A percentile compares a stretch with the other conserved stretches of the same genome.
These are phyloP conservation scores for Suillus weaverae DNA, from an alignment of 768 basidiomycete species.

Conservation along the genomic window DNA sequence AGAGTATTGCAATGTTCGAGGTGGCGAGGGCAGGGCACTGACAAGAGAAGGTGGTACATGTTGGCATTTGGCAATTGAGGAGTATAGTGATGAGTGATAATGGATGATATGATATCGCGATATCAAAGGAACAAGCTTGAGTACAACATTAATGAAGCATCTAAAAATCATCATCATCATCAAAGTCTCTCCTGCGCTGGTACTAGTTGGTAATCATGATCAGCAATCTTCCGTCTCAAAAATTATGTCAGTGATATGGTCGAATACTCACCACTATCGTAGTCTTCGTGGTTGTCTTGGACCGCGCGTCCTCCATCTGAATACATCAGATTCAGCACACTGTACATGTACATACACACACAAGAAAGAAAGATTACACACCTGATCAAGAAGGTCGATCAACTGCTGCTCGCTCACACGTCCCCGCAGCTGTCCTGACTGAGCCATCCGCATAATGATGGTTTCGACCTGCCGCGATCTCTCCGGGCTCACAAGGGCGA, in stretches of 20 bases:
- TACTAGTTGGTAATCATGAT: conserved; percentile 38
- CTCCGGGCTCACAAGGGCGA: conserved; percentile 82
- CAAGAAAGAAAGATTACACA: conserved; percentile 27
- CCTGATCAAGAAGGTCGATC: conserved; percentile 86
- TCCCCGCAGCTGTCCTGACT: conserved; percentile 76
- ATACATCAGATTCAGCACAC: background rate
- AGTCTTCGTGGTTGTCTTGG: conserved; percentile 49
- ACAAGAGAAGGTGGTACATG: background rate
- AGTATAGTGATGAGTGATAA: background rate
- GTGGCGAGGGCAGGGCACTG: background rate
- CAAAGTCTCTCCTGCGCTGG: conserved; percentile 64
- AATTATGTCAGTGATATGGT: background rate
- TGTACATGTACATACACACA: background rate
- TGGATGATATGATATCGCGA: background rate
- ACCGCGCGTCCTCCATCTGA: conserved; percentile 57
- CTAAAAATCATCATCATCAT: conserved; percentile 63
- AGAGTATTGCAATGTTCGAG: background rate
- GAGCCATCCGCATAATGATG: conserved; percentile 79
- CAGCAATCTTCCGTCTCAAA: conserved; percentile 9
- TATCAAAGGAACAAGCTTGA: background rate
- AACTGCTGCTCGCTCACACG: conserved; percentile 79
- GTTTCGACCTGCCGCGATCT: conserved; percentile 79
- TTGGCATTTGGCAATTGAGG: background rate
- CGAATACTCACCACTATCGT: conserved; percentile 52
- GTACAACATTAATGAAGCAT: background rate